Evolutionary conservation across 2,329 filamentous ascomycete genomes (phyloP).

Genomic region (Fusarium dlaminii): DNA sequence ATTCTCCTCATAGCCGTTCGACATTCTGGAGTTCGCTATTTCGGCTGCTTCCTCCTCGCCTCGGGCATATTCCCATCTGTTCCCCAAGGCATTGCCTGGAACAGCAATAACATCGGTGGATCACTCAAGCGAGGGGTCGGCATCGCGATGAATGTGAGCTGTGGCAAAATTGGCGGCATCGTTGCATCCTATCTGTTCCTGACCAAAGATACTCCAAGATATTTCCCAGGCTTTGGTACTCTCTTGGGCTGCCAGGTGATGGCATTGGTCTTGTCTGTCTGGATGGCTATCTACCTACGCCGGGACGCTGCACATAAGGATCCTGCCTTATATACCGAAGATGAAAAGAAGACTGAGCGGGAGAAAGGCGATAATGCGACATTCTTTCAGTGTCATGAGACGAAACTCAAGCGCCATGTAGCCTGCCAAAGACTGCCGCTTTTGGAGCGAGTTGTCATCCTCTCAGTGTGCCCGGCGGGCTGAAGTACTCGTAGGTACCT

Average conservation of each 20-base stretch:
- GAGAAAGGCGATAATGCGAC: not conserved
- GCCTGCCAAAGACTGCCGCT: too few relatives aligned
- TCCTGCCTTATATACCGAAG: not conserved
- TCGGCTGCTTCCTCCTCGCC: not conserved
- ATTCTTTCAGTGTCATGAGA: not conserved
- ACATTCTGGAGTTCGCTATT: not conserved
- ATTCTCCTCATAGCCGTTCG: not conserved
- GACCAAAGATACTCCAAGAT: not conserved
- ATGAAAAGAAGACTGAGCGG: not conserved
- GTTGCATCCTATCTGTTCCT: not conserved
- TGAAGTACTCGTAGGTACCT: not conserved
- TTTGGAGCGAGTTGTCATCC: too few relatives aligned
- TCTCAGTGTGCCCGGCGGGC: not conserved
- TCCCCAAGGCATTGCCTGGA: not conserved
- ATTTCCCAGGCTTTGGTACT: not conserved
- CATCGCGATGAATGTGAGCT: slow-evolving; percentile 2
- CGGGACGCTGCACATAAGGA: not conserved
- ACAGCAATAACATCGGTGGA: not conserved
- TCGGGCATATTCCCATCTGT: not conserved
- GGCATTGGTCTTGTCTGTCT: not conserved
- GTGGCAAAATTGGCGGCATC: not conserved
- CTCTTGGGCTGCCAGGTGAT: not conserved
- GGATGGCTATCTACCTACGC: not conserved
- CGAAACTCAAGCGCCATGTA: too few relatives aligned
- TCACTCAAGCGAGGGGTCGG: not conserved